Percentiles rank a stretch among this genome's conserved stretches.
These are phyloP conservation scores for Stereocaulon alpinum DNA, from an alignment of 495 filamentous ascomycete genomes.

Conservation along the genomic window DNA sequence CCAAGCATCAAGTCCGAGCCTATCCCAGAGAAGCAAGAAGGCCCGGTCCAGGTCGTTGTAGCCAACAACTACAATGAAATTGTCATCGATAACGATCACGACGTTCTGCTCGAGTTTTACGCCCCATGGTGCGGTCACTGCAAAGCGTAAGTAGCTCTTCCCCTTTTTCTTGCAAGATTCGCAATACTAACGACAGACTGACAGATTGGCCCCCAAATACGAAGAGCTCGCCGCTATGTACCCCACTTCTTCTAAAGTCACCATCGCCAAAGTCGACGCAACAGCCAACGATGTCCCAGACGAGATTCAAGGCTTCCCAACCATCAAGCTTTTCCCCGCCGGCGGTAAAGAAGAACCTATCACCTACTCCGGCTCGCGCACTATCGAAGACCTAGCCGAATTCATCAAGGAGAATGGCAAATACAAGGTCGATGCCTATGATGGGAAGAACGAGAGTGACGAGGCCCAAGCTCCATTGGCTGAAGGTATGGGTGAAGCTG, in stretches of 20 bases:
- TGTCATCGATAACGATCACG: constrained; percentile 88
- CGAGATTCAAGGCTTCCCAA: constrained; percentile 95
- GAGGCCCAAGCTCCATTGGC: constrained; percentile 35
- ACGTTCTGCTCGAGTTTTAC: constrained; percentile 97
- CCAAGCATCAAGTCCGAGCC: constrained; percentile 98
- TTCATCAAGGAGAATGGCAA: constrained; percentile 95
- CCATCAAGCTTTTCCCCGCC: constrained; percentile 96
- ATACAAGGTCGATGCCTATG: constrained; percentile 59
- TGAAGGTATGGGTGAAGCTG: constrained; percentile 37
- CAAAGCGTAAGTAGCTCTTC: constrained; percentile 56
- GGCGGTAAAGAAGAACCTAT: constrained; percentile 76
- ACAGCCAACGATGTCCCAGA: constrained; percentile 95
- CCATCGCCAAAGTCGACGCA: constrained; percentile 95
- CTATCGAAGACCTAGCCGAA: constrained; percentile 82
- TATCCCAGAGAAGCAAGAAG: constrained; percentile 90
- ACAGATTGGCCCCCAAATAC: constrained; percentile 57
- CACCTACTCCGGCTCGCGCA: constrained; percentile 80
- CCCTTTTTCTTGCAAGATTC: background rate
- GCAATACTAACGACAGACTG: constrained; percentile 18
- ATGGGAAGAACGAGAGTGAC: constrained; percentile 34
- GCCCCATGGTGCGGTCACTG: constrained; percentile 99
- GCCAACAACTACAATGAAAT: constrained; percentile 90
- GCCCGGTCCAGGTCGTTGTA: constrained; percentile 78
- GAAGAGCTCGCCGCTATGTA: constrained; percentile 79
- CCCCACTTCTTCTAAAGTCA: constrained; percentile 66